Evolutionary conservation across 1,284 basidiomycete species (phyloP).

Genomic region (Ustilago vetiveriae): DNA sequence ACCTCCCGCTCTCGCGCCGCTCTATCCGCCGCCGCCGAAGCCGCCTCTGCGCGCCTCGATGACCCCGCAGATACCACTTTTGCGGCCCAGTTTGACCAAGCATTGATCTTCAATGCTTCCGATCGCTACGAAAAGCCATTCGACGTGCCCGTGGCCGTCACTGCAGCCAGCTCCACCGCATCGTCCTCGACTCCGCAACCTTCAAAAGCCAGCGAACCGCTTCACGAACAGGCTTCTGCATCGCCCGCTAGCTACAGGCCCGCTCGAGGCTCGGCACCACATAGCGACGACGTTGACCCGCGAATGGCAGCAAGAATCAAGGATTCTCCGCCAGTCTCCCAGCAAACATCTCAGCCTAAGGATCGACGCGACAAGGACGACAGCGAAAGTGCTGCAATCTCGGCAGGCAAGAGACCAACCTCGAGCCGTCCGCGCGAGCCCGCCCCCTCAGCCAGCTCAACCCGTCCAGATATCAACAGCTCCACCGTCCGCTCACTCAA

Average conservation of each 20-base stretch:
- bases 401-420: constrained; percentile 4
- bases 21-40: constrained; percentile 23
- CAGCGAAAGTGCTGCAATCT: constrained; percentile 10
- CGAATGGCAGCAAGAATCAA: background rate
- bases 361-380: constrained; percentile 21
- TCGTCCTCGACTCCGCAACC: constrained; percentile 8
- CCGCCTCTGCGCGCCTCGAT: constrained; percentile 11
- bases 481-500: constrained; percentile 19
- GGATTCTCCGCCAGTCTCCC: background rate
- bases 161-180: background rate
- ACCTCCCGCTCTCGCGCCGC: constrained; percentile 18
- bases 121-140: background rate
- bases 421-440: constrained; percentile 22
- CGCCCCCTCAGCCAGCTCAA: constrained; percentile 6
- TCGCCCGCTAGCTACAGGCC: constrained; percentile 4
- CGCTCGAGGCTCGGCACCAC: constrained; percentile 1
- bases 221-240: background rate
- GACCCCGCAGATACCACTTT: constrained; percentile 29
- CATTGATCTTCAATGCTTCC: constrained; percentile 4
- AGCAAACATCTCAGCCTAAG: constrained; percentile 4
- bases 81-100: constrained; percentile 14
- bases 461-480: constrained; percentile 11
- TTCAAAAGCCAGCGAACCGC: constrained; percentile 5
- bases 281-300: background rate
- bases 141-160: background rate